These are phyloP conservation scores for Scutellaria barbata DNA, from an alignment of 257 asterid genomes.

Conservation along the genomic window DNA sequence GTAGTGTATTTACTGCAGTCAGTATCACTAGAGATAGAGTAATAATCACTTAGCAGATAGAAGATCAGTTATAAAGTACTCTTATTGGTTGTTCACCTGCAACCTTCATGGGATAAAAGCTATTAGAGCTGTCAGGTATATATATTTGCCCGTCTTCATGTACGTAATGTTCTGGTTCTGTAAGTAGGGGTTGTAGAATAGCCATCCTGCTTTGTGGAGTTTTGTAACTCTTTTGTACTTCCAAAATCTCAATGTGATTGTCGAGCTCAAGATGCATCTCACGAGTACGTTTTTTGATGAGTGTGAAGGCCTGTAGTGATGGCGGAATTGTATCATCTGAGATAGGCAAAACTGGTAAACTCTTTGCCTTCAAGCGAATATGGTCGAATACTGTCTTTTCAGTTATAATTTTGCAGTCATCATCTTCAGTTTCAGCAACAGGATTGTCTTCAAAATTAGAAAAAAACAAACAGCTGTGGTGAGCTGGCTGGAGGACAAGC, in stretches of 20 bases:
- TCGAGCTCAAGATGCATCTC: constrained; percentile 63
- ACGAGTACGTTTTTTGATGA: constrained; percentile 79
- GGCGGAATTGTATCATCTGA: constrained; percentile 54
- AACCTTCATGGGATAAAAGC: constrained; percentile 34
- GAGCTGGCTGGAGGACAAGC: constrained; percentile 34
- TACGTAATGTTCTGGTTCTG: constrained; percentile 39
- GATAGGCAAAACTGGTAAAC: constrained; percentile 58
- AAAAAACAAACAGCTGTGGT: constrained; percentile 31
- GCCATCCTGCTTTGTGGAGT: constrained; percentile 33
- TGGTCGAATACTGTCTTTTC: constrained; percentile 82
- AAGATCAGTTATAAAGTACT: neutral
- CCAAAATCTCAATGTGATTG: constrained; percentile 46
- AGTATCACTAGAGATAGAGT: constrained; percentile 12
- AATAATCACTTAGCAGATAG: neutral
- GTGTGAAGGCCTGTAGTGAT: constrained; percentile 65
- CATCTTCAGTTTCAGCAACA: constrained; percentile 54
- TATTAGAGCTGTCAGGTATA: constrained; percentile 32
- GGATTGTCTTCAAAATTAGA: constrained; percentile 47
- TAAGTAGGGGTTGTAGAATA: constrained; percentile 36
- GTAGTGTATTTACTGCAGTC: constrained; percentile 31
- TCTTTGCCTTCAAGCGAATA: constrained; percentile 77
- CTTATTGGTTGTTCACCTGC: constrained; percentile 48
- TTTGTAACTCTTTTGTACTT: constrained; percentile 42
- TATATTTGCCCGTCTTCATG: constrained; percentile 36
- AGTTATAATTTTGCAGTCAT: constrained; percentile 74